Conservation (phyloP, 116 monocot genomes). For the Iris pallida region DNA sequence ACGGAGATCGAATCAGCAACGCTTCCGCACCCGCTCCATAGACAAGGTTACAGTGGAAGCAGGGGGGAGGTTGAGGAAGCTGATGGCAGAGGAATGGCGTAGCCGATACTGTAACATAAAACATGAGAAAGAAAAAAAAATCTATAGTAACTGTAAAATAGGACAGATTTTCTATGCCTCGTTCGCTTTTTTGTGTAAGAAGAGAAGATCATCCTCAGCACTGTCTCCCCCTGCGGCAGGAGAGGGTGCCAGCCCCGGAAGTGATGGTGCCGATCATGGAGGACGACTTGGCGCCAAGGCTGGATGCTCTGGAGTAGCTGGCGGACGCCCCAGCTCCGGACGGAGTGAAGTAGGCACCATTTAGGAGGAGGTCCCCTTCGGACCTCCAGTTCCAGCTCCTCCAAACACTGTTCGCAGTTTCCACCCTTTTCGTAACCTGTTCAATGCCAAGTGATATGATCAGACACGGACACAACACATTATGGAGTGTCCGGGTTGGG, state of each 20-base stretch:
- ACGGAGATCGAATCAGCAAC: constrained; percentile 27
- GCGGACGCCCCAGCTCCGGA: constrained; percentile 69
- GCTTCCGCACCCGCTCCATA: constrained; percentile 48
- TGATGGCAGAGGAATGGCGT: neutral
- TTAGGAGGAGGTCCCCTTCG: constrained; percentile 78
- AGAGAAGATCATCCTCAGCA: constrained; percentile 27
- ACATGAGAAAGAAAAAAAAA: constrained; percentile 3
- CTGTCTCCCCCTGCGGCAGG: constrained; percentile 36
- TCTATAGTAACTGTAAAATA: too few species aligned
- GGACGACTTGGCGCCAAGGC: constrained; percentile 83
- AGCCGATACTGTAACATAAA: constrained; percentile 8
- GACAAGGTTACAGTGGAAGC: constrained; percentile 17
- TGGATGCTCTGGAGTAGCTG: constrained; percentile 85
- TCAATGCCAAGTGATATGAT: too few species aligned
- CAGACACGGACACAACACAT: neutral
- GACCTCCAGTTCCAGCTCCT: constrained; percentile 93
- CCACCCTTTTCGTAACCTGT: constrained; percentile 83
- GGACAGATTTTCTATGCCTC: too few species aligned
- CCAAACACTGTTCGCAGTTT: constrained; percentile 37
- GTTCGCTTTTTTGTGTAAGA: neutral
- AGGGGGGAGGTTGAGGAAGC: constrained; percentile 53
- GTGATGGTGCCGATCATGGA: constrained; percentile 79
- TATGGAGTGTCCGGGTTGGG: neutral
- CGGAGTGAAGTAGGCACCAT: constrained; percentile 85
- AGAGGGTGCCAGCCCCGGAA: constrained; percentile 50